phyloP scores from a whole-genome alignment of 306 rosid genomes.

The Abrus pulchellus region DNA sequence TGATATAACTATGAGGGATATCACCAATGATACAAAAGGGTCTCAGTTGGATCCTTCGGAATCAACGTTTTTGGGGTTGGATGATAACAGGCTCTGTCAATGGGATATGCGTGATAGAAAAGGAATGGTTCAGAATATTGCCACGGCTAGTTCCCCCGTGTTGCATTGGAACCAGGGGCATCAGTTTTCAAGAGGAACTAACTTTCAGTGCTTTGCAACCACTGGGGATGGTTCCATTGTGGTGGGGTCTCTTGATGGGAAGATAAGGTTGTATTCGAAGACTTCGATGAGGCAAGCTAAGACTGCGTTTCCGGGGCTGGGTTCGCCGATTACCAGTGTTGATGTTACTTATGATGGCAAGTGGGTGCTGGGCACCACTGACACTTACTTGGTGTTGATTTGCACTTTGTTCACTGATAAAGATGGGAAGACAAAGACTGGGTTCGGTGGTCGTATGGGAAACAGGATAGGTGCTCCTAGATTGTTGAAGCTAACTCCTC shows the following conservation, averaged over 20 bases:
- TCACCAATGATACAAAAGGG: slow-evolving; percentile 81
- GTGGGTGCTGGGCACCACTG: slow-evolving; percentile 89
- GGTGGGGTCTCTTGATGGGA: slow-evolving; percentile 90
- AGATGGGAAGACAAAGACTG: slow-evolving; percentile 92
- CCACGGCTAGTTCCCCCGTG: slow-evolving; percentile 61
- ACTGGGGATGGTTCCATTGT: slow-evolving; percentile 92
- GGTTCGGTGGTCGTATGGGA: slow-evolving; percentile 88
- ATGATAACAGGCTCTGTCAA: slow-evolving; percentile 89
- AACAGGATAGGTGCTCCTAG: slow-evolving; percentile 90
- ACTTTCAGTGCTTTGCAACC: slow-evolving; percentile 89
- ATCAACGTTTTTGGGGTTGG: slow-evolving; percentile 92
- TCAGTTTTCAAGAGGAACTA: slow-evolving; percentile 88
- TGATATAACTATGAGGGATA: slow-evolving; percentile 84
- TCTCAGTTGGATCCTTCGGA: slow-evolving; percentile 91
- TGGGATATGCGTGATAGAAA: slow-evolving; percentile 90
- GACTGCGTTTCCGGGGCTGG: slow-evolving; percentile 94
- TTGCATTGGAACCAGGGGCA: slow-evolving; percentile 91
- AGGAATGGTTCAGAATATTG: slow-evolving; percentile 83
- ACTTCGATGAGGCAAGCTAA: slow-evolving; percentile 91
- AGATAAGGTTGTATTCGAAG: slow-evolving; percentile 87
- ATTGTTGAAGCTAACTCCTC: slow-evolving; percentile 84
- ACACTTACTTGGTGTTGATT: slow-evolving; percentile 80
- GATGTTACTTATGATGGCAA: slow-evolving; percentile 95
- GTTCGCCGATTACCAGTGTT: slow-evolving; percentile 79
- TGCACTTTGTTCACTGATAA: slow-evolving; percentile 88